phyloP scores from a whole-genome alignment of 2,329 filamentous ascomycete genomes.

The Orbilia brochopaga region DNA sequence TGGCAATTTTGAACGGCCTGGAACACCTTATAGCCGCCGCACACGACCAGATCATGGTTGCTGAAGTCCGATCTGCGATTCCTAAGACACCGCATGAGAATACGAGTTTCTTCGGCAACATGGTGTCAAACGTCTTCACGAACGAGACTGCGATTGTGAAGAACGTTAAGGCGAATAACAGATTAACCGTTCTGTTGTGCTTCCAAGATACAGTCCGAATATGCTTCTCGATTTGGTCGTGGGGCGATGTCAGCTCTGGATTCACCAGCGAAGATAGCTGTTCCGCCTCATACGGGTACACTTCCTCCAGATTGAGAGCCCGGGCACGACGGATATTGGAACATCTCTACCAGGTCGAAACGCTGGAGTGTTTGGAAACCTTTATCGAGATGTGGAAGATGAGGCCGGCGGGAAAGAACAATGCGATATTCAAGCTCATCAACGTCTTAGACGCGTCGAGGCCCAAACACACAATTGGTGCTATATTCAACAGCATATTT shows the following conservation, averaged over 20 bases:
- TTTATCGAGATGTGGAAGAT: conserved; percentile 79
- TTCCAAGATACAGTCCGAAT: conserved; percentile 95
- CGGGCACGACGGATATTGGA: conserved; percentile 85
- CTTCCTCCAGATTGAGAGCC: conserved; percentile 87
- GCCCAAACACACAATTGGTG: conserved; percentile 88
- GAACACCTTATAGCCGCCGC: conserved; percentile 87
- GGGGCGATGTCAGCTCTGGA: conserved; percentile 68
- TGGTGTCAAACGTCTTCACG: conserved; percentile 89
- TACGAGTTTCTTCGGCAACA: conserved; percentile 84
- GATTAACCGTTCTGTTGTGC: conserved; percentile 89
- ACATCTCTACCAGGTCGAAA: conserved; percentile 89
- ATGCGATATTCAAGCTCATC: conserved; percentile 80
- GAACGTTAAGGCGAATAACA: conserved; percentile 86
- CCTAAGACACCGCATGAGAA: conserved; percentile 80
- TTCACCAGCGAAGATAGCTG: conserved; percentile 65
- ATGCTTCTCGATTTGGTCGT: conserved; percentile 93
- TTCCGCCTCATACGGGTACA: conserved; percentile 84
- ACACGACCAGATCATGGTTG: conserved; percentile 78
- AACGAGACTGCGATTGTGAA: conserved; percentile 73
- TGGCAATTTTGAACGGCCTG: conserved; percentile 87
- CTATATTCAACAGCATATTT: conserved; percentile 94
- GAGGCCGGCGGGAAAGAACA: conserved; percentile 62
- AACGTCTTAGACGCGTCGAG: conserved; percentile 89
- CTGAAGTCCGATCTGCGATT: conserved; percentile 72
- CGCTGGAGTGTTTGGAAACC: conserved; percentile 90